Base-by-base conservation (phyloP, 108 stramenopile species). In the Cyclotella sp. region DNA sequence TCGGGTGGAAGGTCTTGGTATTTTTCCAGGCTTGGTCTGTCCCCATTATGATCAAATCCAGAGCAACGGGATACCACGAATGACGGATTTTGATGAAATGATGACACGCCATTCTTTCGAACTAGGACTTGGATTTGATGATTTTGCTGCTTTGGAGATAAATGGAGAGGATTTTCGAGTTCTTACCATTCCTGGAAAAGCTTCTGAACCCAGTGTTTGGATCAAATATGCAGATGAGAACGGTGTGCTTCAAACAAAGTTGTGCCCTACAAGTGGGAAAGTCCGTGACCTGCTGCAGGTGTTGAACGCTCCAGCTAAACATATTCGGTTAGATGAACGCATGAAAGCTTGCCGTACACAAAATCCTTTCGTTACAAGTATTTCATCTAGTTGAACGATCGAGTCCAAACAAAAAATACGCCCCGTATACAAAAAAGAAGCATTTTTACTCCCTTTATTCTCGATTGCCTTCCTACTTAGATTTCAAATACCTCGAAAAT, bases 401-500 rank as follows among this genome's bases (percentile, higher is more conserved):
- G 6, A 2, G 6, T 34, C 6, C 34, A 2, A 5, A 34, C 2
- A 34, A 34, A 34, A 5, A 34, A 34, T 34, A 34, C 4, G 34
- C 2, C 34, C 34, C 6, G 4, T 2, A 5, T 34, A 34, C 6
- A n/a, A n/a, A n/a, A n/a, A n/a, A n/a, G n/a, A n/a, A n/a, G n/a
- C n/a, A n/a, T n/a, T n/a, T n/a, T n/a, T n/a, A n/a, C 34, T 34
- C 34, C 34, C 34, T 34, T 34, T 6, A 34, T 2, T 2, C 6
- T 34, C 34, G 6, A 34, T 34, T 6, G 34, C 34, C 47, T 9
- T 41, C 54, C 24, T 44, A 62, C 70, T 80, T 80, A 9, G 61
- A 69, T 70, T 82, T 83, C 45, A 97, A 82, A 78, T 84, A 96
- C 30, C 90, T 81, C 49, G 91, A 91, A 76, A 97, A 98, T 47